Evolutionary conservation across 768 basidiomycete species (phyloP).

Genomic region (Phlegmacium glaucopus): DNA sequence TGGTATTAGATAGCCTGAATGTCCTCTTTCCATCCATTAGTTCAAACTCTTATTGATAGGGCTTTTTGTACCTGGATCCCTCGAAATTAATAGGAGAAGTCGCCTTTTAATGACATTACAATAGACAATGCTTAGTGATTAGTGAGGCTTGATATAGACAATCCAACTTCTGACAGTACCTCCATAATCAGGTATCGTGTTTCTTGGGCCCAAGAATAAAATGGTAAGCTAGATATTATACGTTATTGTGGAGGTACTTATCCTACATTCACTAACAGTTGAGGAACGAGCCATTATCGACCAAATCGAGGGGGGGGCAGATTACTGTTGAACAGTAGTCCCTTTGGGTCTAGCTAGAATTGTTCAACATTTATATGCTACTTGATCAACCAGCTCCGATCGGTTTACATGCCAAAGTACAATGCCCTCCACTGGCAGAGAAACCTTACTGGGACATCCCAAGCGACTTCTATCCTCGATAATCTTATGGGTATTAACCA

Average conservation of each 20-base stretch:
- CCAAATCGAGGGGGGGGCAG: neutral
- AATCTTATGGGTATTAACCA: neutral
- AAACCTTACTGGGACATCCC: neutral
- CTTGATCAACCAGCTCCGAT: neutral
- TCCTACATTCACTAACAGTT: neutral
- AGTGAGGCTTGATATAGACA: neutral
- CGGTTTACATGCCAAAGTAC: too few species aligned
- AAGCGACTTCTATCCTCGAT: neutral
- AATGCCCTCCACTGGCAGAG: too few species aligned
- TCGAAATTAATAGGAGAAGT: neutral
- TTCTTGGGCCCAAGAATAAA: neutral
- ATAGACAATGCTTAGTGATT: neutral
- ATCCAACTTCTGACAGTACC: neutral
- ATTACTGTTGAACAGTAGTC: neutral
- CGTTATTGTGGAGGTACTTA: neutral
- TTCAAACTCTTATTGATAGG: neutral
- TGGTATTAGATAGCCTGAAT: neutral
- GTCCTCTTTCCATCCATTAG: neutral
- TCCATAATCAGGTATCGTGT: neutral
- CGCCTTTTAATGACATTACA: neutral
- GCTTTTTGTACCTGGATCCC: neutral
- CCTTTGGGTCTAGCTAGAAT: neutral
- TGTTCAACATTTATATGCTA: neutral
- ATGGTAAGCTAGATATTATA: neutral
- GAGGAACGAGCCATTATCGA: neutral